Percentiles rank a stretch among this genome's conserved stretches.
Evolutionary conservation across 352 stramenopile genomes (phyloP).

Genomic region (Pythium apleroticum): DNA sequence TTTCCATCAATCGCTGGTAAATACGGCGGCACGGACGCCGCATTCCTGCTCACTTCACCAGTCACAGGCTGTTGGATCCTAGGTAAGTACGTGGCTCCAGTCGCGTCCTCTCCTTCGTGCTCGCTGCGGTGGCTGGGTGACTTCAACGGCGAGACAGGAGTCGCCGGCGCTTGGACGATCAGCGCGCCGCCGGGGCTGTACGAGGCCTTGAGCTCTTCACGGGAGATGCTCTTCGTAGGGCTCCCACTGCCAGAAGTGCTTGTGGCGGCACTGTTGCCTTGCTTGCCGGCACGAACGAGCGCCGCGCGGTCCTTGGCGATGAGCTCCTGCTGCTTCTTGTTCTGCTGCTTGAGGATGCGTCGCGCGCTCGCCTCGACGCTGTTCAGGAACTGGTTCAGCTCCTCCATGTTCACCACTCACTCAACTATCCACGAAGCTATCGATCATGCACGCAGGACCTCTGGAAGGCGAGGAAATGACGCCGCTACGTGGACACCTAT

Average conservation of each 20-base stretch:
- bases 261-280: conserved; percentile 13
- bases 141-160: conserved; percentile 25
- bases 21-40: conserved; percentile 9
- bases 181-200: conserved; percentile 57
- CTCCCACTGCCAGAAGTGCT: conserved; percentile 17
- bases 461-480: not conserved
- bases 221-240: conserved; percentile 31
- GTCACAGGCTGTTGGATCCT: not conserved
- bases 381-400: conserved; percentile 80
- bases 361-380: conserved; percentile 72
- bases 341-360: conserved; percentile 82
- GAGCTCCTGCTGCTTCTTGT: conserved; percentile 71
- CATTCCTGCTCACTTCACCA: conserved; percentile 1
- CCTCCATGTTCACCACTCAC: conserved; percentile 43
- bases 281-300: conserved; percentile 33
- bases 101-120: conserved; percentile 15
- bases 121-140: conserved; percentile 33
- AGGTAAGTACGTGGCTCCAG: conserved; percentile 9
- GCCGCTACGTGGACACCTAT: conserved; percentile 1
- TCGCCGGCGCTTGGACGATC: conserved; percentile 41
- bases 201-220: conserved; percentile 57
- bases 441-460: not conserved
- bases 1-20: conserved; percentile 36
- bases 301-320: conserved; percentile 44
- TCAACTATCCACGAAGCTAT: not conserved